Conservation (phyloP, 2,329 filamentous ascomycete species). For the Tetracladium maxilliforme region DNA sequence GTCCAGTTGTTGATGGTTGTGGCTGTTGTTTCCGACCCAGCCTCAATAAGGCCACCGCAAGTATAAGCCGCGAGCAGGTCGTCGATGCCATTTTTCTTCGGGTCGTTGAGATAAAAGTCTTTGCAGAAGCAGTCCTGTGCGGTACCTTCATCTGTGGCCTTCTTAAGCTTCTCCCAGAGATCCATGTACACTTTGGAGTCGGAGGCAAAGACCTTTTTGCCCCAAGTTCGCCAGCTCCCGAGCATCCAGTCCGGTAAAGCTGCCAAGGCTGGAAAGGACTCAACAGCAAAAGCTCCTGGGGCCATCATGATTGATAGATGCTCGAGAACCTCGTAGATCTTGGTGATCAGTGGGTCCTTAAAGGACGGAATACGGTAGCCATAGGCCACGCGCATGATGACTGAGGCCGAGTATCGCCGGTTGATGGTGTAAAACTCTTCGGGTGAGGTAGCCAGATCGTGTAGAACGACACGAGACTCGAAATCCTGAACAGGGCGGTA, state of each 20-base stretch:
- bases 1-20: slow-evolving; percentile 17
- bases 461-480: slow-evolving; percentile 16
- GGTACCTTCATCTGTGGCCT: slow-evolving; percentile 12
- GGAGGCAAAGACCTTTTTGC: slow-evolving; percentile 4
- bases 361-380: slow-evolving; percentile 20
- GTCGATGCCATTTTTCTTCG: slow-evolving; percentile 21
- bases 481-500: slow-evolving; percentile 14
- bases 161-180: slow-evolving; percentile 23
- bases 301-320: slow-evolving; percentile 19
- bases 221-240: slow-evolving; percentile 7
- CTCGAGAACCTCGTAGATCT: slow-evolving; percentile 17
- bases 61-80: slow-evolving; percentile 27
- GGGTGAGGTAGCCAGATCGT: slow-evolving; percentile 18
- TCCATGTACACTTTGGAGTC: slow-evolving; percentile 10
- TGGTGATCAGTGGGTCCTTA: slow-evolving; percentile 16
- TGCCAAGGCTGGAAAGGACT: slow-evolving; percentile 16
- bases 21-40: slow-evolving; percentile 18
- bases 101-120: slow-evolving; percentile 21
- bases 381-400: slow-evolving; percentile 25
- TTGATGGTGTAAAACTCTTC: slow-evolving; percentile 21
- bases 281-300: slow-evolving; percentile 20
- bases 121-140: slow-evolving; percentile 25
- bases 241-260: slow-evolving; percentile 10
- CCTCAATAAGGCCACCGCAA: slow-evolving; percentile 27
- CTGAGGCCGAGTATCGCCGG: slow-evolving; percentile 22